Evolutionary conservation across 2,329 filamentous ascomycete genomes (phyloP).

Genomic region (Colletotrichum sp.): DNA sequence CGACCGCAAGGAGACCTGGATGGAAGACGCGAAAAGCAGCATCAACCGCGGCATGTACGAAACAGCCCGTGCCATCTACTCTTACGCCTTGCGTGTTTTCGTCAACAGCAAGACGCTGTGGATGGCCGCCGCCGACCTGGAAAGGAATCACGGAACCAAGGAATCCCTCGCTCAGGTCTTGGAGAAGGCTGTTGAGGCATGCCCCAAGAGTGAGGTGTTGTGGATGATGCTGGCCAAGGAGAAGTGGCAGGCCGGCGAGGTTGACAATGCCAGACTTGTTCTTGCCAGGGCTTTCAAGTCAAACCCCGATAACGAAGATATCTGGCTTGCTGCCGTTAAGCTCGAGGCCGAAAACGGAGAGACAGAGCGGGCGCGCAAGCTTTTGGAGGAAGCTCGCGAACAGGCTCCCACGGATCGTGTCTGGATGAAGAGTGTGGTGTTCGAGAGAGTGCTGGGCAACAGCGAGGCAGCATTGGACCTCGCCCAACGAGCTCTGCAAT

Average conservation of each 20-base stretch:
- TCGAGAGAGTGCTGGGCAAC: slow-evolving; percentile 85
- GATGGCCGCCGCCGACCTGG: slow-evolving; percentile 88
- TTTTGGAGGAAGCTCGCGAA: slow-evolving; percentile 82
- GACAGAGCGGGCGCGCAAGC: slow-evolving; percentile 78
- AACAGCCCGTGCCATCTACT: slow-evolving; percentile 92
- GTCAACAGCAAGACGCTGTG: slow-evolving; percentile 87
- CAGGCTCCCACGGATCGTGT: slow-evolving; percentile 95
- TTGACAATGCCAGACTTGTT: slow-evolving; percentile 85
- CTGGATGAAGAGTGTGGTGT: slow-evolving; percentile 95
- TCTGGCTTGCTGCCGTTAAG: slow-evolving; percentile 96
- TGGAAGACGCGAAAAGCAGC: slow-evolving; percentile 86
- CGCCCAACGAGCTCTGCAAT: slow-evolving; percentile 82
- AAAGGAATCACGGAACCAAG: slow-evolving; percentile 85
- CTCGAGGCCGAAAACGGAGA: slow-evolving; percentile 91
- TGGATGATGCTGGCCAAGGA: slow-evolving; percentile 98
- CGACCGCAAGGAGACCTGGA: slow-evolving; percentile 93
- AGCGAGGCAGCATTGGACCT: slow-evolving; percentile 84
- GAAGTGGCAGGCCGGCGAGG: slow-evolving; percentile 87
- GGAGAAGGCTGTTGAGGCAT: slow-evolving; percentile 92
- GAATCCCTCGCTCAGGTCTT: slow-evolving; percentile 85
- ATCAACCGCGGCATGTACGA: slow-evolving; percentile 84
- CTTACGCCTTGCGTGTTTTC: slow-evolving; percentile 88
- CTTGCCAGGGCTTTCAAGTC: slow-evolving; percentile 91
- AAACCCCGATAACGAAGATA: slow-evolving; percentile 96
- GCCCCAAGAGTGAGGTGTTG: slow-evolving; percentile 86